Evolutionary conservation across 1,139 yeast genomes (phyloP).

Genomic region (Hansenula anomala): DNA sequence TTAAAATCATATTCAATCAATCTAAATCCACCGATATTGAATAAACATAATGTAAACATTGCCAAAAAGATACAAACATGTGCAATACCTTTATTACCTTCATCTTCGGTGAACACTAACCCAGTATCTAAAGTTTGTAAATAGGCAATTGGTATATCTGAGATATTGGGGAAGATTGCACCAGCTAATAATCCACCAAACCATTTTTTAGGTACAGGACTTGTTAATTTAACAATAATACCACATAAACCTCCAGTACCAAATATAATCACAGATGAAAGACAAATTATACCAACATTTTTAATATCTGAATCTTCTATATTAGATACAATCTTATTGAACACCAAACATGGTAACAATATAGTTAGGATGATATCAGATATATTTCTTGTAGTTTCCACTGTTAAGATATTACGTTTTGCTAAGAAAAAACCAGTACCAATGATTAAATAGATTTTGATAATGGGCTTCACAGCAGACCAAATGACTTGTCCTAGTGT

Average conservation of each 20-base stretch:
- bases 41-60: constrained; percentile 61
- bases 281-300: constrained; percentile 58
- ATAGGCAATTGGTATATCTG: constrained; percentile 88
- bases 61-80: constrained; percentile 75
- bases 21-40: constrained; percentile 70
- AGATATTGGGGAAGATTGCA: constrained; percentile 77
- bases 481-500: constrained; percentile 68
- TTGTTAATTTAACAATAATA: constrained; percentile 20
- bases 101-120: constrained; percentile 45
- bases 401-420: constrained; percentile 60
- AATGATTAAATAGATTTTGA: constrained; percentile 78
- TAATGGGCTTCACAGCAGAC: constrained; percentile 83
- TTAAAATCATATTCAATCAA: constrained; percentile 70
- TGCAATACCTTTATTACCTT: constrained; percentile 75
- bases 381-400: constrained; percentile 68
- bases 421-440: constrained; percentile 69
- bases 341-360: constrained; percentile 74
- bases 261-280: constrained; percentile 8
- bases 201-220: constrained; percentile 67
- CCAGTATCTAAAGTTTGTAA: constrained; percentile 75
- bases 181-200: constrained; percentile 70
- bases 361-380: constrained; percentile 67
- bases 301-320: constrained; percentile 69
- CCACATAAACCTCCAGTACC: constrained; percentile 10
- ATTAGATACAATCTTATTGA: constrained; percentile 68